Evolutionary conservation across 306 rosid species (phyloP), one percentile per base, ranked within the genome.

Genomic region (Canavalia gladiata): DNA sequence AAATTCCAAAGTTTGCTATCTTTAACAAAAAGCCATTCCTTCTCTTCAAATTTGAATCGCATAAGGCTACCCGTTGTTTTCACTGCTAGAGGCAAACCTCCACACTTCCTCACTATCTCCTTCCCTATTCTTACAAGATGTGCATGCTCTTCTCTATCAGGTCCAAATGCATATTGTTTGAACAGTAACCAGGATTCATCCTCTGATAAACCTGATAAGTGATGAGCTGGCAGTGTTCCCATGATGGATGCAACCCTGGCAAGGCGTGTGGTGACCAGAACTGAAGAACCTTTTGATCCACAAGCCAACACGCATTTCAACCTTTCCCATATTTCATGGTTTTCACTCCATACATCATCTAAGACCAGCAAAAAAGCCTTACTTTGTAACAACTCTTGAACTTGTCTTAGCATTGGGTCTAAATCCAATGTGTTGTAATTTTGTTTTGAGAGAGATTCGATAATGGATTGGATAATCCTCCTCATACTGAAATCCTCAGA

Each of bases 341-440:
- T 66, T 6, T 83, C 80, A n/a, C 72, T 83, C 89, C 89, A 77
- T 25, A 88, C 79, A n/a, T 80, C 91, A 11, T 85, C 88, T 1
- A 87, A 72, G 65, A 85, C 82, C 35, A 85, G 65, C 12, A 83
- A 62, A 55, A 58, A 83, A 51, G 37, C 82, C 29, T 66, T 82
- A 11, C 55, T 31, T 1, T 10, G 41, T 30, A 88, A 35, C 51
- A 64, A 2, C 1, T 80, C 63, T 13, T 34, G 84, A 18, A 33
- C 73, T 18, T 12, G 8, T 1, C 4, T 82, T 11, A 29, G 74
- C 73, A 47, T 1, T 5, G 46, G 0, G 57, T 82, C 82, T 2
- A 74, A 57, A 11, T 13, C 1, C 0, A 0, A 13, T 8, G 13
- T 41, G 1, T 68, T 12, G 1, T 18, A 7, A 0, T 28, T 18